These are phyloP conservation scores for Rubroboletus pulcherrimus DNA, from an alignment of 768 basidiomycete species.

Conservation along the genomic window DNA sequence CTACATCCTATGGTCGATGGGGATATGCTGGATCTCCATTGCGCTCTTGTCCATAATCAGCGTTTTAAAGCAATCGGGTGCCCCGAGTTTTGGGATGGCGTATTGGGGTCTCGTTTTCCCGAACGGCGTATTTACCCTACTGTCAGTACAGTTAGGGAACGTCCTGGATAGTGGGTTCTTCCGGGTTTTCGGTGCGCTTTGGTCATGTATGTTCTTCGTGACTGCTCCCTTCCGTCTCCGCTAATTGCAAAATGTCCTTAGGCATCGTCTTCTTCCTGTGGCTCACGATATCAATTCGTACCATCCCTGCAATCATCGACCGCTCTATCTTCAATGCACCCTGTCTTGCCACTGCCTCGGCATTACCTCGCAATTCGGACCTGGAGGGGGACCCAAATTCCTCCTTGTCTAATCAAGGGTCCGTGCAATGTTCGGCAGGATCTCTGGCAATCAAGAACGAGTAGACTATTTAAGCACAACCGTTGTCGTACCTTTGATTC, in stretches of 20 bases:
- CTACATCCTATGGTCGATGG: constrained; percentile 53
- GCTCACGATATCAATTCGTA: constrained; percentile 38
- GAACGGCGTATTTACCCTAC: constrained; percentile 48
- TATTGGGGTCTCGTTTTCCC: constrained; percentile 60
- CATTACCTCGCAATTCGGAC: background rate
- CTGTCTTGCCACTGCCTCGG: constrained; percentile 30
- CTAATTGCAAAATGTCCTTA: constrained; percentile 11
- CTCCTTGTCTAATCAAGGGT: background rate
- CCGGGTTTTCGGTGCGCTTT: constrained; percentile 49
- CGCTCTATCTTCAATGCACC: constrained; percentile 48
- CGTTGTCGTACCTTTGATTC: background rate
- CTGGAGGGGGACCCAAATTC: constrained; percentile 3
- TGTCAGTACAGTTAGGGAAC: constrained; percentile 46
- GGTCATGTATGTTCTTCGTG: constrained; percentile 40
- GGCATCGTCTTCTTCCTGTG: constrained; percentile 43
- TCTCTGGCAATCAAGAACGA: background rate
- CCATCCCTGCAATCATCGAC: constrained; percentile 43
- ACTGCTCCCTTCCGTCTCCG: background rate
- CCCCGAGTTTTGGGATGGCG: constrained; percentile 41
- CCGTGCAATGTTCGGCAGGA: background rate
- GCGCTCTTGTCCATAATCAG: constrained; percentile 39
- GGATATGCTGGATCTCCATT: constrained; percentile 47
- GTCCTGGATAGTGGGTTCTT: constrained; percentile 51
- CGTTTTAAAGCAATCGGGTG: constrained; percentile 28
- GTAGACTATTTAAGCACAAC: background rate